Conservation (phyloP, 1,284 basidiomycete genomes). For the Cryptococcus deneoformans region DNA sequence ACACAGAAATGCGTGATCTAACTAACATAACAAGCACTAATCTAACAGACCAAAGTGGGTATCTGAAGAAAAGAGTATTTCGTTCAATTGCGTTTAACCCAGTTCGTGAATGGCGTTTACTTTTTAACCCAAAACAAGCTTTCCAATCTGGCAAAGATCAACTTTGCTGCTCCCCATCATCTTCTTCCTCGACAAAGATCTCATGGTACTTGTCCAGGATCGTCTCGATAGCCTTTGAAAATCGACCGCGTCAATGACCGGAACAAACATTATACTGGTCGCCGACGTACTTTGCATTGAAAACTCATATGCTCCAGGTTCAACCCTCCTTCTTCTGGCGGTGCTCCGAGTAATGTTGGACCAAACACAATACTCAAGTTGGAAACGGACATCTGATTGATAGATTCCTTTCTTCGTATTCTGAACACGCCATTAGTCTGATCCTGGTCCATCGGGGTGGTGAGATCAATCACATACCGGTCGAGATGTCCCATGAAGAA, state of each 20-base stretch:
- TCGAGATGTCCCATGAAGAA: conserved; percentile 93
- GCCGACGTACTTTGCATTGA: conserved; percentile 60
- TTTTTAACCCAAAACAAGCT: neutral
- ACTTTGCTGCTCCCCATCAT: conserved; percentile 4
- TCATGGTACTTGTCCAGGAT: conserved; percentile 81
- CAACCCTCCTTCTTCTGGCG: conserved; percentile 51
- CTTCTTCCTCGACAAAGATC: conserved; percentile 74
- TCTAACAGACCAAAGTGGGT: too few relatives aligned
- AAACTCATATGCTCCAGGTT: conserved; percentile 60
- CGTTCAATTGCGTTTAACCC: neutral
- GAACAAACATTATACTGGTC: neutral
- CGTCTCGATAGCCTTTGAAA: conserved; percentile 70
- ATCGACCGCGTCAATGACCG: neutral
- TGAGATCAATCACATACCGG: conserved; percentile 55
- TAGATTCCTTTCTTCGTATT: conserved; percentile 66
- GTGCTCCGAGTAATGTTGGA: conserved; percentile 79
- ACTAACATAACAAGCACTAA: too few relatives aligned
- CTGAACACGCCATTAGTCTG: conserved; percentile 48
- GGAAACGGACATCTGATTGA: conserved; percentile 90
- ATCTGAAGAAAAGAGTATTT: neutral
- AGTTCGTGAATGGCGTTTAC: neutral
- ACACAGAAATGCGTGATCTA: too few relatives aligned
- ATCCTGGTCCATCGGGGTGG: neutral
- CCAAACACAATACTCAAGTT: conserved; percentile 98
- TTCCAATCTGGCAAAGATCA: neutral